Conservation (phyloP, 2,329 filamentous ascomycete genomes). For the Fusarium buxicola region DNA sequence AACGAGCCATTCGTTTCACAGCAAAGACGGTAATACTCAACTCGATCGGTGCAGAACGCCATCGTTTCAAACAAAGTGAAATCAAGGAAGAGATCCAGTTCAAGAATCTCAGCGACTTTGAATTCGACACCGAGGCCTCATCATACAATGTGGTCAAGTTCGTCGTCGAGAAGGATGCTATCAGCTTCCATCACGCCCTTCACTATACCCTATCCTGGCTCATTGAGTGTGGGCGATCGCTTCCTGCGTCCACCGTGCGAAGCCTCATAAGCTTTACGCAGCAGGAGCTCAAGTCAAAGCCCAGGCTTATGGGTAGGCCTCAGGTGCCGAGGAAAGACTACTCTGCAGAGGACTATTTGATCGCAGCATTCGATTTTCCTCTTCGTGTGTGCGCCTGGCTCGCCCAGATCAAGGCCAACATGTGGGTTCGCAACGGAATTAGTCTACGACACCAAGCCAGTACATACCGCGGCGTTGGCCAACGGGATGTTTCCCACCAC, state of each 20-base stretch:
- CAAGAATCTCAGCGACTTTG: conserved; percentile 80
- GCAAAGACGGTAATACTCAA: conserved; percentile 89
- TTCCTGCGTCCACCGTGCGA: conserved; percentile 74
- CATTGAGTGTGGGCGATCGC: conserved; percentile 85
- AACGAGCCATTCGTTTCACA: conserved; percentile 76
- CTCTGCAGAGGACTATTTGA: conserved; percentile 80
- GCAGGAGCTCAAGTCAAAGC: conserved; percentile 74
- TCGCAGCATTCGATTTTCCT: conserved; percentile 92
- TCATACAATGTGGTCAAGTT: conserved; percentile 83
- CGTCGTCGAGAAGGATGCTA: conserved; percentile 86
- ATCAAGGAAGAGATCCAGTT: conserved; percentile 88
- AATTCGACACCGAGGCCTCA: conserved; percentile 73
- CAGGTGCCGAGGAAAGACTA: conserved; percentile 68
- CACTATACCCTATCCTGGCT: conserved; percentile 98
- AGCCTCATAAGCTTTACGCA: conserved; percentile 78
- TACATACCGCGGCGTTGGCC: conserved; percentile 89
- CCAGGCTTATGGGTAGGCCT: conserved; percentile 70
- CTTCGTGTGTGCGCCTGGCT: conserved; percentile 95
- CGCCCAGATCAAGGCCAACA: conserved; percentile 96
- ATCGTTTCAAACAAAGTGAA: conserved; percentile 86
- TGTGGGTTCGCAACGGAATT: conserved; percentile 98
- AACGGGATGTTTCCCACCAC: conserved; percentile 93
- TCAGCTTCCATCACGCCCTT: conserved; percentile 97
- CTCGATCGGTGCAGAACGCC: conserved; percentile 88
- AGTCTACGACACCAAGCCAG: conserved; percentile 95